A percentile compares a stretch with the other conserved stretches of the same genome.
phyloP scores from a whole-genome alignment of 352 stramenopile genomes.

The Phytophthora quininea region DNA sequence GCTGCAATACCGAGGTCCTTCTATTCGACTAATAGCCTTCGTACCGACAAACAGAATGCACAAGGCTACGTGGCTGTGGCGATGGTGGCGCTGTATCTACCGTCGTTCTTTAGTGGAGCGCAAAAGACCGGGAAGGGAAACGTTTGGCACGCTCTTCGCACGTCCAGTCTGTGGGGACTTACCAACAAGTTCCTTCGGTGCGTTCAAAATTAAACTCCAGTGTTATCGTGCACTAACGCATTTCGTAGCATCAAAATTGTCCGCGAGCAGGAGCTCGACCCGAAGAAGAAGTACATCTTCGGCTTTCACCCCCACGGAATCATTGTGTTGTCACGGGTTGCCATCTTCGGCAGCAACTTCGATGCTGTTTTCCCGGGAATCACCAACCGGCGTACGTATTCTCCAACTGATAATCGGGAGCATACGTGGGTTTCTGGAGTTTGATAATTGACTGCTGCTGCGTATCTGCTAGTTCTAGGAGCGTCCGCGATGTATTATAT shows the following conservation, averaged over 20 bases:
- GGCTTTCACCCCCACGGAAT: conserved; percentile 62
- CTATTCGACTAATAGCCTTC: too few species aligned
- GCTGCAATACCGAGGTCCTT: too few species aligned
- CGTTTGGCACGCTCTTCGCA: conserved; percentile 47
- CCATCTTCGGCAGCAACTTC: conserved; percentile 49
- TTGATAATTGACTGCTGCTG: background rate
- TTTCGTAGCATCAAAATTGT: conserved; percentile 37
- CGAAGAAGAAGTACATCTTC: conserved; percentile 55
- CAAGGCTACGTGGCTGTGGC: conserved; percentile 41
- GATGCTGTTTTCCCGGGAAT: conserved; percentile 41
- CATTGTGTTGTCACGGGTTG: conserved; percentile 52
- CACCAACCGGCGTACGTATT: conserved; percentile 13
- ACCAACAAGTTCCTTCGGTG: conserved; percentile 43
- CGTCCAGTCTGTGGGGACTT: conserved; percentile 40
- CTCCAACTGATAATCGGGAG: background rate
- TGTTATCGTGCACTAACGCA: background rate
- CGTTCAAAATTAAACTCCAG: background rate
- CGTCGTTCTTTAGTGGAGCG: conserved; percentile 46
- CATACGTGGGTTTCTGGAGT: background rate
- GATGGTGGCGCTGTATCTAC: conserved; percentile 49
- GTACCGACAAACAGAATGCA: conserved; percentile 15
- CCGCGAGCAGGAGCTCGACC: conserved; percentile 44
- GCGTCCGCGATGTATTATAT: conserved; percentile 70
- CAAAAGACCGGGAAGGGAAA: conserved; percentile 44
- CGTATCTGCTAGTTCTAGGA: conserved; percentile 40